These are phyloP conservation scores for Athelia psychrophila DNA, from an alignment of 1,284 basidiomycete species.

Conservation along the genomic window DNA sequence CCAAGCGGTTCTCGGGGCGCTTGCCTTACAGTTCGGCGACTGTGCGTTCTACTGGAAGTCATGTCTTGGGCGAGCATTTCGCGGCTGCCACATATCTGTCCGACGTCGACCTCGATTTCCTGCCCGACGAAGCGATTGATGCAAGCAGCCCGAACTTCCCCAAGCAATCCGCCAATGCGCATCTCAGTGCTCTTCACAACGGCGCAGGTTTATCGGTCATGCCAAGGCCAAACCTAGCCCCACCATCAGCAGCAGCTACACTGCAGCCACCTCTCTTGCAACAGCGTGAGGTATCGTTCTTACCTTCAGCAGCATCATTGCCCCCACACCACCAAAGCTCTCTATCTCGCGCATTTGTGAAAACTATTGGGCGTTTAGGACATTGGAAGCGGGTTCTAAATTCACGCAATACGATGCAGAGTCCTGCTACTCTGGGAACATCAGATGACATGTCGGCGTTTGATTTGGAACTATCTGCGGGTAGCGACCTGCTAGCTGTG, in stretches of 20 bases:
- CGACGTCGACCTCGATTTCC: conserved; percentile 74
- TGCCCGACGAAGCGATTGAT: conserved; percentile 34
- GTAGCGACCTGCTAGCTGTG: conserved; percentile 55
- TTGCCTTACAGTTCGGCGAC: conserved; percentile 8
- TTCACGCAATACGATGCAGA: conserved; percentile 38
- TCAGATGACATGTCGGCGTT: conserved; percentile 63
- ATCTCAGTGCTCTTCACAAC: conserved; percentile 27
- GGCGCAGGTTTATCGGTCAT: conserved; percentile 7
- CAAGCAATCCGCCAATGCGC: conserved; percentile 38
- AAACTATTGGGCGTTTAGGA: conserved; percentile 77
- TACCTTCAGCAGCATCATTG: conserved; percentile 40
- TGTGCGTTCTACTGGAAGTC: conserved; percentile 28
- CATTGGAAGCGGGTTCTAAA: conserved; percentile 80
- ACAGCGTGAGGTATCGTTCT: conserved; percentile 24
- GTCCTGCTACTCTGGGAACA: conserved; percentile 32
- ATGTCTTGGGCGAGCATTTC: conserved; percentile 56
- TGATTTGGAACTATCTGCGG: conserved; percentile 58
- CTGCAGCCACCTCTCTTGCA: conserved; percentile 37
- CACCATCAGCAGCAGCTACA: conserved; percentile 24
- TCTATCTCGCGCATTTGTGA: conserved; percentile 74
- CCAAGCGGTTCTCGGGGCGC: not conserved
- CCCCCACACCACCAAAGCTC: conserved; percentile 63
- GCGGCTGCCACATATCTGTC: conserved; percentile 62
- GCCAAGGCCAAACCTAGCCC: conserved; percentile 7
- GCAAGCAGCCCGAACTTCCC: conserved; percentile 25